Base-by-base conservation (phyloP, 192 early-diverging fungal species). In the Mycoemilia scoparia region DNA sequence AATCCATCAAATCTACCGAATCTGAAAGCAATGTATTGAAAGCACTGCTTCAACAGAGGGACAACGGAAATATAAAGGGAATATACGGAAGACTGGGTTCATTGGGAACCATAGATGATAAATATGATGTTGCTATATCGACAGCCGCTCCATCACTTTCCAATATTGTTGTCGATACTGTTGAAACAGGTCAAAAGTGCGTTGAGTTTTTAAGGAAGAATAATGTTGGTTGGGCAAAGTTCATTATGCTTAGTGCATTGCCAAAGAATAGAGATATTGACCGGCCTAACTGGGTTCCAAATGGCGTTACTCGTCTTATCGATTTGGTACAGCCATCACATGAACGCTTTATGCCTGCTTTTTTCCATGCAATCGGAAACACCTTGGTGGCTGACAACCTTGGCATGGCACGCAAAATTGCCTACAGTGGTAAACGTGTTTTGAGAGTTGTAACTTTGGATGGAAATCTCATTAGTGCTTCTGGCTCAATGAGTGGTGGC, bases 101-200 rank as follows among this genome's bases (percentile, higher is more conserved):
- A 38, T 59, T 98, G n/a, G 95, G 91, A 16, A 76, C 81, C 1
- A 92, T 98, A 44, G 82, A 84, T 32, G 79, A 81, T 36, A 77
- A 74, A 51, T 98, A 89, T 41, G 95, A 96, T 54, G 77, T 96
- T 5, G 93, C 93, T 0, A 75, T 95, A 11, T 91, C 89, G 2
- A 95, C 87, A 2, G 79, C 86, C 0, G 92, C 84, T 31, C 67
- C 70, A 12, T 27, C 36, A 4, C 64, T 98, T 38, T 76, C 93
- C 33, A 67, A 76, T 33, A 88, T 98, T 48, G 81, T 98, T 0
- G 89, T 92, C 18, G 87, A 90, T 25, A 74, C 71, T 2, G 91
- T 95, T 5, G 71, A 78, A 30, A 64, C 71, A 0, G 95, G 67
- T 1, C 86, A 95, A 49, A 62, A 74, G 25, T 95, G 89, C 36